A percentile compares a stretch with the other conserved stretches of the same genome.
phyloP scores from a whole-genome alignment of 1,139 yeast genomes.

The Schwanniomyces etchellsii region DNA sequence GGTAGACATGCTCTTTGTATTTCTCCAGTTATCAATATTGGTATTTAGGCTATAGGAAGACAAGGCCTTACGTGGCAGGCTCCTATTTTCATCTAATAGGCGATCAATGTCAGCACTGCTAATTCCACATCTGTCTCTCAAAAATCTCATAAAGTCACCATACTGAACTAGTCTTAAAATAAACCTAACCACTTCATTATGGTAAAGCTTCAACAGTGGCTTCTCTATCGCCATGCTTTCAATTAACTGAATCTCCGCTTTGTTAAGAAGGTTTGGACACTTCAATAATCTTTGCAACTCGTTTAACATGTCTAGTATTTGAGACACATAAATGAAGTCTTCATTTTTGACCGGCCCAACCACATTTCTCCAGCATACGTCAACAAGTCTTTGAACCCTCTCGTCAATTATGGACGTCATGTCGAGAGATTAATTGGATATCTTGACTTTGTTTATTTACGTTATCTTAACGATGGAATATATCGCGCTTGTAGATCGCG shows the following conservation, averaged over 20 bases:
- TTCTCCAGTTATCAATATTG: too few relatives aligned
- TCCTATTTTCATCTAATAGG: too few relatives aligned
- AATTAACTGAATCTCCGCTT: conserved; percentile 21
- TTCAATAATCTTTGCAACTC: conserved; percentile 22
- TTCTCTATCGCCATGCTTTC: conserved; percentile 20
- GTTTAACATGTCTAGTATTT: conserved; percentile 19
- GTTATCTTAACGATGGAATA: too few relatives aligned
- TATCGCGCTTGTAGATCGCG: too few relatives aligned
- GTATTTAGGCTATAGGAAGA: too few relatives aligned
- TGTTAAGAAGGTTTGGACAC: conserved; percentile 15
- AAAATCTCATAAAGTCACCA: conserved; percentile 17
- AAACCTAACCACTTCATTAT: conserved; percentile 23
- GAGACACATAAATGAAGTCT: conserved; percentile 22
- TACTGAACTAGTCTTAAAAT: conserved; percentile 22
- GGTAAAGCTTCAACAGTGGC: conserved; percentile 23
- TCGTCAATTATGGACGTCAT: too few relatives aligned
- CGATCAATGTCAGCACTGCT: conserved; percentile 4
- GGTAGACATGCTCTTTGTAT: too few relatives aligned
- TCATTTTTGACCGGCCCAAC: conserved; percentile 4
- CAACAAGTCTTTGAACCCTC: too few relatives aligned
- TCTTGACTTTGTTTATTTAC: too few relatives aligned
- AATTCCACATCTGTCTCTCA: conserved; percentile 20
- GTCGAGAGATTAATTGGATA: too few relatives aligned
- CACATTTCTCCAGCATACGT: conserved; percentile 23
- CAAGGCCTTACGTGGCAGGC: too few relatives aligned